A percentile compares a stretch with the other conserved stretches of the same genome.
These are phyloP conservation scores for Globisporangium carolinianum DNA, from an alignment of 352 stramenopile species.

Conservation along the genomic window DNA sequence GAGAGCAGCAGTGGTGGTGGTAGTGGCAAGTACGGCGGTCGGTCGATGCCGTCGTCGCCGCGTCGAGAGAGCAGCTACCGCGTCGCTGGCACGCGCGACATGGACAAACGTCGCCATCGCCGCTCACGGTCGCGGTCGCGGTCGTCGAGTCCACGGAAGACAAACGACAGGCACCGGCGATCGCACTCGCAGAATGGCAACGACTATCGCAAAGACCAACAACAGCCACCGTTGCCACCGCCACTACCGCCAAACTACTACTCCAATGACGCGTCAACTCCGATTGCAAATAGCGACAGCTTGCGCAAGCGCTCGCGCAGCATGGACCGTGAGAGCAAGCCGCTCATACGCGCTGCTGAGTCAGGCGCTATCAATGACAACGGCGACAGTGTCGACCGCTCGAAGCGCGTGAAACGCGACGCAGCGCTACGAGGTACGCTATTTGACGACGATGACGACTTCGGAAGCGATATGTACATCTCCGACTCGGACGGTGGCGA, in stretches of 20 bases:
- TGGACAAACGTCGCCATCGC: slow-evolving; percentile 7
- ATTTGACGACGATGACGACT: slow-evolving; percentile 5
- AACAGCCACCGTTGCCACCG: too few relatives aligned
- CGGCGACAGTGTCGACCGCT: too few relatives aligned
- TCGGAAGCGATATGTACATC: slow-evolving; percentile 27
- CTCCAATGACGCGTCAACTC: not conserved
- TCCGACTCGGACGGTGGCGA: slow-evolving; percentile 33
- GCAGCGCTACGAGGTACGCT: not conserved
- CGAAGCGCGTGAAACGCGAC: not conserved
- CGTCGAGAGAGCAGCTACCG: slow-evolving; percentile 13
- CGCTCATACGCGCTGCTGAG: not conserved
- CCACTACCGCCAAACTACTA: not conserved
- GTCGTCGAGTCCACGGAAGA: slow-evolving; percentile 22
- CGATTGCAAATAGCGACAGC: too few relatives aligned
- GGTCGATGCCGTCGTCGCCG: slow-evolving; percentile 2
- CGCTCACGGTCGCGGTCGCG: slow-evolving; percentile 10
- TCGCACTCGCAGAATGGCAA: slow-evolving; percentile 10
- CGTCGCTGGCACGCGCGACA: not conserved
- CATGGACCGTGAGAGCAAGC: not conserved
- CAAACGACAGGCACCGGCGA: slow-evolving; percentile 6
- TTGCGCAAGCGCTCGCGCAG: slow-evolving; percentile 2
- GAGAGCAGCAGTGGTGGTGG: not conserved
- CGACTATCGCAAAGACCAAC: not conserved
- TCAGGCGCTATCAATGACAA: not conserved
- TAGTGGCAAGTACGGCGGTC: slow-evolving; percentile 17